phyloP scores from a whole-genome alignment of 345 rosid genomes.

The Salix exigua region DNA sequence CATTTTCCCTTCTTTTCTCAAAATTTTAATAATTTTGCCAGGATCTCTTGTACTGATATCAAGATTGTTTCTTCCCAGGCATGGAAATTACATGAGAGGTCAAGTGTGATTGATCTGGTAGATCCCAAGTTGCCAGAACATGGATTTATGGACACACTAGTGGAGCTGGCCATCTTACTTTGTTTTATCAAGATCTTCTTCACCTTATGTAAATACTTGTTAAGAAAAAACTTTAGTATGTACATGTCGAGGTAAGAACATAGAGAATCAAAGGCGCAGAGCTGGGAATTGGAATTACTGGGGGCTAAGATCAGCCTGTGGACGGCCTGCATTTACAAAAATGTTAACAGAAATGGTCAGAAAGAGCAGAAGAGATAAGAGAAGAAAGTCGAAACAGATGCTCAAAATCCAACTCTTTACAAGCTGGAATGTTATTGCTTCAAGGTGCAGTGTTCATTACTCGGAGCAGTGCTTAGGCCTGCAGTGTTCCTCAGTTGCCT shows the following conservation, averaged over 20 bases:
- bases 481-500: neutral
- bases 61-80: constrained; percentile 33
- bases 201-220: too few relatives aligned
- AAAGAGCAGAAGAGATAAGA: neutral
- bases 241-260: too few relatives aligned
- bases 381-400: neutral
- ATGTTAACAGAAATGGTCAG: neutral
- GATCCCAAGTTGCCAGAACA: constrained; percentile 44
- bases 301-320: neutral
- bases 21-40: neutral
- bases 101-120: constrained; percentile 33
- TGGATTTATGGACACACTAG: constrained; percentile 9
- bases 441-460: neutral
- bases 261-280: neutral
- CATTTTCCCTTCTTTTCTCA: neutral
- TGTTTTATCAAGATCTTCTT: too few relatives aligned
- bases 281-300: neutral
- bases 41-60: neutral
- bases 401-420: neutral
- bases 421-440: neutral
- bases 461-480: neutral
- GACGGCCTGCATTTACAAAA: neutral
- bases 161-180: neutral
- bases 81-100: constrained; percentile 53
- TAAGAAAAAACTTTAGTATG: too few relatives aligned